Evolutionary conservation across 148 eudicot genomes (phyloP).

Genomic region (Amaranthus palmeri): DNA sequence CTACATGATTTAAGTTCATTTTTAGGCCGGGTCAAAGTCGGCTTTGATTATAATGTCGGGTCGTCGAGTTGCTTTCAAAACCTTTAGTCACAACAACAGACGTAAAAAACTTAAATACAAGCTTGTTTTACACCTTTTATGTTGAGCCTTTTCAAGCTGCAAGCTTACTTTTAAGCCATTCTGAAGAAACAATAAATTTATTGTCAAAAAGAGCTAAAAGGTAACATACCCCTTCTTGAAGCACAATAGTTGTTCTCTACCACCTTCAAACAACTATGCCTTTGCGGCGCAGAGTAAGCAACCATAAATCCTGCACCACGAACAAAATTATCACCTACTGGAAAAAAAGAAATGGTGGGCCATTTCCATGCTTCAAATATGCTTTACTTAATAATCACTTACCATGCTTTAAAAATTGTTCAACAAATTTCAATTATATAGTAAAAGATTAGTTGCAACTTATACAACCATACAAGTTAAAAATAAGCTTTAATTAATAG

Average conservation of each 20-base stretch:
- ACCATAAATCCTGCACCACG: constrained; percentile 62
- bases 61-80: no score
- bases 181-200: background rate
- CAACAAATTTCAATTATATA: no score
- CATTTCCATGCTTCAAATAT: no score
- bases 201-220: background rate
- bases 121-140: background rate
- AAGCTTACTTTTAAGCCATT: background rate
- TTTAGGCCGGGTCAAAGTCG: no score
- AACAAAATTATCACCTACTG: background rate
- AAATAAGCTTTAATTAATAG: background rate
- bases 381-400: background rate
- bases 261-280: constrained; percentile 81
- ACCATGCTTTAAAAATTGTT: background rate
- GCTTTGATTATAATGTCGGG: no score
- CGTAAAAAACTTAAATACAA: background rate
- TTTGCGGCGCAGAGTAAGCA: constrained; percentile 66
- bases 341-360: background rate
- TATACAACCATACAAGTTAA: background rate
- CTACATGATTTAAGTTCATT: no score
- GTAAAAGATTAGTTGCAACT: background rate
- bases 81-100: background rate
- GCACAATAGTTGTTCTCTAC: constrained; percentile 87
- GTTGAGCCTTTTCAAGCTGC: constrained; percentile 1
- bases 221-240: constrained; percentile 72